Percentiles rank a stretch among this genome's conserved stretches.
phyloP scores from a whole-genome alignment of 192 early-diverging fungal species.

The Podila clonocystis region DNA sequence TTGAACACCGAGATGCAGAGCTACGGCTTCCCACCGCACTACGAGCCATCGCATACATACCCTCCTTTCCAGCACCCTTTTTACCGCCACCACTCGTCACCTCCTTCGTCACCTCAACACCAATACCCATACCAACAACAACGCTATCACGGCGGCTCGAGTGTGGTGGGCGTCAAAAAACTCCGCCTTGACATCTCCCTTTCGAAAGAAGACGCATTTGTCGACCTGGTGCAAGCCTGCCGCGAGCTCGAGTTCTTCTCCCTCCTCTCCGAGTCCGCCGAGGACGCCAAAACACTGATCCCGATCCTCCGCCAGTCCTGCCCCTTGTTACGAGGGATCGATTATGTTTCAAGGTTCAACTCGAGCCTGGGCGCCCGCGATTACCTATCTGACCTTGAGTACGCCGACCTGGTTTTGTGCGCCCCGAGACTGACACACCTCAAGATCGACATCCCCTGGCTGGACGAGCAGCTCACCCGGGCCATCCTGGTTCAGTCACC shows the following conservation, averaged over 20 bases:
- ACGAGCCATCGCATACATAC: neutral
- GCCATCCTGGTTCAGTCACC: slow-evolving; percentile 17
- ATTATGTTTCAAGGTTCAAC: slow-evolving; percentile 23
- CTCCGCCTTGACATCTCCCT: slow-evolving; percentile 22
- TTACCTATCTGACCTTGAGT: slow-evolving; percentile 25
- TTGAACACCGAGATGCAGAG: neutral
- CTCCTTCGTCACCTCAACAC: neutral
- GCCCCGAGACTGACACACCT: neutral
- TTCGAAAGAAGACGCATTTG: slow-evolving; percentile 25
- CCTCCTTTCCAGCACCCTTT: neutral
- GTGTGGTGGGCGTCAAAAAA: neutral
- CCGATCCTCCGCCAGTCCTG: slow-evolving; percentile 19
- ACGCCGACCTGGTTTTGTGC: slow-evolving; percentile 17
- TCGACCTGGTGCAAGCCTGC: slow-evolving; percentile 19
- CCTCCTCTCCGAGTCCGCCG: slow-evolving; percentile 24
- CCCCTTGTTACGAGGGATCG: slow-evolving; percentile 10
- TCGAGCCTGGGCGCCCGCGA: slow-evolving; percentile 17
- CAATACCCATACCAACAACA: neutral
- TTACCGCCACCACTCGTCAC: neutral
- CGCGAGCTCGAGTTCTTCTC: slow-evolving; percentile 21
- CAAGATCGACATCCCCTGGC: slow-evolving; percentile 32
- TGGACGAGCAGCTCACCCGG: slow-evolving; percentile 16
- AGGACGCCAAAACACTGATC: slow-evolving; percentile 13
- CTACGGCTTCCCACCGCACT: neutral
- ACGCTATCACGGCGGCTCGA: neutral